Percentiles rank a stretch among this genome's conserved stretches.
Evolutionary conservation across 2,329 filamentous ascomycete species (phyloP).

Genomic region (Pseudocercospora fuligena): DNA sequence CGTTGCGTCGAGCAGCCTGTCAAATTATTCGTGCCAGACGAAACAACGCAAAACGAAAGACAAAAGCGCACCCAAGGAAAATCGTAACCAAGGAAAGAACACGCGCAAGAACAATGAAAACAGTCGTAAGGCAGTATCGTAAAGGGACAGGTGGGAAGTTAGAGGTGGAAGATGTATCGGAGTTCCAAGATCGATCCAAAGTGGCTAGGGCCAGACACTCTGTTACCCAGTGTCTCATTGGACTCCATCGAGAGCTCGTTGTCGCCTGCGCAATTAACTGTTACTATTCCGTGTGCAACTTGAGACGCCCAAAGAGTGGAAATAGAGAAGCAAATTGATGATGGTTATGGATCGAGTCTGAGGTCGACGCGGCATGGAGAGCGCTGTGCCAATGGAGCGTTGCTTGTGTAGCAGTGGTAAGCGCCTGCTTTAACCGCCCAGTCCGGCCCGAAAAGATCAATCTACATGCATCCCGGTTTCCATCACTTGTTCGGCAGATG

Average conservation of each 20-base stretch:
- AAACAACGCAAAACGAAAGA: neutral
- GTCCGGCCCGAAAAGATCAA: conserved; percentile 4
- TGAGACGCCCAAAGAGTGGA: neutral
- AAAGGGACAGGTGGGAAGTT: neutral
- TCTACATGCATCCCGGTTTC: neutral
- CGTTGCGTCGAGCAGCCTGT: neutral
- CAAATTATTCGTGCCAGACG: conserved; percentile 9
- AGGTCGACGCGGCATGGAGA: neutral
- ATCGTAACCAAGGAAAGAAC: conserved; percentile 6
- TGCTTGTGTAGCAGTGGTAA: conserved; percentile 5
- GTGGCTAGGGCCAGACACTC: neutral
- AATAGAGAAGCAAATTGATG: conserved; percentile 2
- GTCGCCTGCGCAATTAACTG: conserved; percentile 7
- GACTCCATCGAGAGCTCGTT: neutral
- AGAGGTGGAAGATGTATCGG: conserved; percentile 1
- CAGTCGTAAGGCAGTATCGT: neutral
- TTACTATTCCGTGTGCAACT: conserved; percentile 1
- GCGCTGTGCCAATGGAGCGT: conserved; percentile 7
- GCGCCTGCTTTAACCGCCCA: conserved; percentile 8
- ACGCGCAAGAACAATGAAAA: conserved; percentile 5
- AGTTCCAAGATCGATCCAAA: neutral
- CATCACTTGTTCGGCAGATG: neutral
- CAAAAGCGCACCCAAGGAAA: conserved; percentile 8
- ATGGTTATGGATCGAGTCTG: neutral
- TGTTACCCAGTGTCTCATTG: conserved; percentile 8